Base-by-base conservation (phyloP, 2,329 filamentous ascomycete species). In the Epicoccum nigrum region DNA sequence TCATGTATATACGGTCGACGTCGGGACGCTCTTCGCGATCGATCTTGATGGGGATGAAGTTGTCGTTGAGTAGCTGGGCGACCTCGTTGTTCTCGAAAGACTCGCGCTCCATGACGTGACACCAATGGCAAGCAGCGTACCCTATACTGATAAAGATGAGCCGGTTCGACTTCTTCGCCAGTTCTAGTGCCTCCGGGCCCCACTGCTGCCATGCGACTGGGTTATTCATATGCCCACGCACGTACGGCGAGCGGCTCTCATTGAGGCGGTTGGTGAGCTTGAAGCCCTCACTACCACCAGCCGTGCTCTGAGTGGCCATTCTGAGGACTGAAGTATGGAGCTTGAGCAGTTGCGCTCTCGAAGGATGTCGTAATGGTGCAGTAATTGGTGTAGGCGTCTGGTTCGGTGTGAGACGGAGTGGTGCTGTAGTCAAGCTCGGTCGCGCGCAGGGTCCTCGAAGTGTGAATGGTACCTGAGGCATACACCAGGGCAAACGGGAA, bases 1-100 rank as follows among this genome's bases (percentile, higher is more conserved):
- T 96, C 91, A 97, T 97, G 73, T 97, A 97, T 59, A 97, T 92
- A 55, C 89, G 86, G 69, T 99, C 94, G 58, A 97, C 86, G 69
- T 97, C 92, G 7, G 93, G 93, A 20, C 93, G 86, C 74, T 96
- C 91, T 74, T 99, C 94, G 54, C 92, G 86, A 74, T 99, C 94
- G 66, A 97, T 84, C 64, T 97, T 89, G 71, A 97, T 86, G 4
- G 94, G 93, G 35, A 99, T 85, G 72, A 97, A 99, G 50, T 85
- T 84, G 54, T 87, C 81, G 77, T 97, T 99, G 28, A 99, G 81
- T 50, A 96, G 81, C 19, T 84, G 77, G 13, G 94, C 92, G 54
- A 96, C 87, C 56, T 91, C 86, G 2, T 84, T 79, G 61, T 96
- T 90, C 70, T 87, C 87, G 73, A 99, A 97, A 16, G 90, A 93